These are phyloP conservation scores for Aegilops umbellulata DNA, from an alignment of 176 grass and related monocot species.

Conservation along the genomic window DNA sequence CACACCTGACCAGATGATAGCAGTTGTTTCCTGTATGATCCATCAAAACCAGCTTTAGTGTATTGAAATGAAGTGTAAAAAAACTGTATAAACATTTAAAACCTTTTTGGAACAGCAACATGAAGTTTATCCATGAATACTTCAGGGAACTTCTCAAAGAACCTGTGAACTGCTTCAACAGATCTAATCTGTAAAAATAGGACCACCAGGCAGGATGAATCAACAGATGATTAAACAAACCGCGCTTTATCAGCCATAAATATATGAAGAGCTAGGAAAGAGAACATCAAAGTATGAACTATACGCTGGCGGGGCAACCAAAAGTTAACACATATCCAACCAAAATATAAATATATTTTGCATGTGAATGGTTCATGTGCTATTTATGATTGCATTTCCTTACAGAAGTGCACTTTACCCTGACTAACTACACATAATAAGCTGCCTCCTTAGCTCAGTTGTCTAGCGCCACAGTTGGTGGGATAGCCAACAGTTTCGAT, in stretches of 20 bases:
- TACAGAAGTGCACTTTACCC: neutral
- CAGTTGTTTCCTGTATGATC: conserved; percentile 63
- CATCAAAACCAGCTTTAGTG: conserved; percentile 43
- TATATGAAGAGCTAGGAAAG: conserved; percentile 1
- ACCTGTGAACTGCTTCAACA: conserved; percentile 76
- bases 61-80: conserved; percentile 8
- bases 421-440: conserved; percentile 5
- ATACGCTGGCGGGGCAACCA: neutral
- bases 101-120: conserved; percentile 66
- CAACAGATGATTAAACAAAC: conserved; percentile 16
- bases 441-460: neutral
- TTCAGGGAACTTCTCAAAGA: conserved; percentile 91
- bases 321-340: conserved; percentile 19
- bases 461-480: neutral
- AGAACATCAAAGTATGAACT: neutral
- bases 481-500: neutral
- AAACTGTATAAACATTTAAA: conserved; percentile 20
- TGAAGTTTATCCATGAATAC: conserved; percentile 92
- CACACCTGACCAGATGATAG: conserved; percentile 65
- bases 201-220: conserved; percentile 14
- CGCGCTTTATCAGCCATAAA: neutral
- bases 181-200: conserved; percentile 65
- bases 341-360: conserved; percentile 10
- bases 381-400: neutral
- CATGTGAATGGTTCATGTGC: neutral